Percentiles rank a stretch among this genome's conserved stretches.
Evolutionary conservation across 495 filamentous ascomycete species (phyloP).

Genomic region (Trypethelium eluteriae): DNA sequence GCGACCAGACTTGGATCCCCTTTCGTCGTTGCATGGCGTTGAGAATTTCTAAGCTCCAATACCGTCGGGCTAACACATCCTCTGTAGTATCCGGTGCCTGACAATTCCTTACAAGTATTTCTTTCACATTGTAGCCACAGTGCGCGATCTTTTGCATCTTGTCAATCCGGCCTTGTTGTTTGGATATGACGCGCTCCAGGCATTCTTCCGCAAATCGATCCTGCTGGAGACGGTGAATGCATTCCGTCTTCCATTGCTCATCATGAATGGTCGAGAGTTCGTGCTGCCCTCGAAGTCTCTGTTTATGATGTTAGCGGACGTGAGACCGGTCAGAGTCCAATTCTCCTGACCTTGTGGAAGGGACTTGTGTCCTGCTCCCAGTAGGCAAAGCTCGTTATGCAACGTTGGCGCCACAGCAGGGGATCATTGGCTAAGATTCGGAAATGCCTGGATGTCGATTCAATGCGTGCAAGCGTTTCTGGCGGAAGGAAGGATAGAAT

Average conservation of each 20-base stretch:
- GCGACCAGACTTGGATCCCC: slow-evolving; percentile 69
- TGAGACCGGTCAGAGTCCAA: slow-evolving; percentile 47
- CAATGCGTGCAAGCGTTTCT: slow-evolving; percentile 38
- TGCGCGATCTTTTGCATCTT: slow-evolving; percentile 60
- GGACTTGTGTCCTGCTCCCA: slow-evolving; percentile 51
- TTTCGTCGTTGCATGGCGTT: slow-evolving; percentile 72
- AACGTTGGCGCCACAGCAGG: slow-evolving; percentile 73
- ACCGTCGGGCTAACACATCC: slow-evolving; percentile 80
- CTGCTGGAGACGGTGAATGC: slow-evolving; percentile 47
- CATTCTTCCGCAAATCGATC: slow-evolving; percentile 49
- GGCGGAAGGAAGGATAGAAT: slow-evolving; percentile 35
- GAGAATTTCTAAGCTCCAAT: slow-evolving; percentile 64
- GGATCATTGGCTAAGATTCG: slow-evolving; percentile 57
- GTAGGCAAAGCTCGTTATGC: slow-evolving; percentile 54
- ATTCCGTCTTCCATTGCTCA: slow-evolving; percentile 66
- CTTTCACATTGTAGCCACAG: slow-evolving; percentile 81
- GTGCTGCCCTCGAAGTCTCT: neutral
- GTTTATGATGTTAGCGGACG: slow-evolving; percentile 43
- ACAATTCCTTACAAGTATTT: slow-evolving; percentile 63
- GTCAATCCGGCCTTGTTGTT: slow-evolving; percentile 58
- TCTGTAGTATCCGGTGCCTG: slow-evolving; percentile 50
- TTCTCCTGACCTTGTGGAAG: slow-evolving; percentile 44
- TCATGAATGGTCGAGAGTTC: neutral
- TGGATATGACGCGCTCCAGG: slow-evolving; percentile 62
- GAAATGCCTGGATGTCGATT: slow-evolving; percentile 57